Evolutionary conservation across 495 filamentous ascomycete genomes (phyloP).

Genomic region (Annulohypoxylon maeteangense): DNA sequence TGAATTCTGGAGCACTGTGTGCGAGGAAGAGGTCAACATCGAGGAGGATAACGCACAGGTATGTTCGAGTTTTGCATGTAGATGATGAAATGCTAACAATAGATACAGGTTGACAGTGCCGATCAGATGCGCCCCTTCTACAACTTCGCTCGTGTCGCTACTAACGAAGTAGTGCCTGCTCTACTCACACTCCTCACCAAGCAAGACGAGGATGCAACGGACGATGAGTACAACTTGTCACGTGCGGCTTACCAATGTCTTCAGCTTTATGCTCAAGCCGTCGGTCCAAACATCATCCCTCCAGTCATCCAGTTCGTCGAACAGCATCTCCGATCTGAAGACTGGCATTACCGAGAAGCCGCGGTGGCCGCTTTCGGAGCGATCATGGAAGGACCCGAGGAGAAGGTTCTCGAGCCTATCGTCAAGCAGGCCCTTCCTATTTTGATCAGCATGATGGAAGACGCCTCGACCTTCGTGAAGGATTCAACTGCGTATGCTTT

Average conservation of each 20-base stretch:
- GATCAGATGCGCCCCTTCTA: constrained; percentile 87
- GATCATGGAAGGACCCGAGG: constrained; percentile 98
- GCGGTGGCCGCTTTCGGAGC: constrained; percentile 98
- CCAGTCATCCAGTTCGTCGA: constrained; percentile 92
- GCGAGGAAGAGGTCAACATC: constrained; percentile 96
- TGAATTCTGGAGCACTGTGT: constrained; percentile 99
- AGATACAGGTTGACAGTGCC: constrained; percentile 70
- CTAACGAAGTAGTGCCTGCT: constrained; percentile 91
- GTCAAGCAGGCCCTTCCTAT: constrained; percentile 94
- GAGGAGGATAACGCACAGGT: constrained; percentile 95
- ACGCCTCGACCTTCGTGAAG: constrained; percentile 85
- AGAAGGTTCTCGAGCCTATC: constrained; percentile 85
- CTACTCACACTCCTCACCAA: constrained; percentile 88
- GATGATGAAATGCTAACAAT: constrained; percentile 35
- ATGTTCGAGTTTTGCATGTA: constrained; percentile 45
- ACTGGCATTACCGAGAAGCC: constrained; percentile 94
- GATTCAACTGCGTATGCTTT: constrained; percentile 98
- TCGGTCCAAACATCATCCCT: constrained; percentile 79
- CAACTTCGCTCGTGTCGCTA: constrained; percentile 90
- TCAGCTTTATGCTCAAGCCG: constrained; percentile 92
- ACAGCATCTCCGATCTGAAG: constrained; percentile 84
- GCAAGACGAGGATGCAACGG: constrained; percentile 95
- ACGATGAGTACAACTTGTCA: constrained; percentile 97
- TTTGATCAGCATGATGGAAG: constrained; percentile 95
- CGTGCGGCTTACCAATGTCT: constrained; percentile 96